phyloP scores from a whole-genome alignment of 768 basidiomycete species.

The Auricularia cornea region DNA sequence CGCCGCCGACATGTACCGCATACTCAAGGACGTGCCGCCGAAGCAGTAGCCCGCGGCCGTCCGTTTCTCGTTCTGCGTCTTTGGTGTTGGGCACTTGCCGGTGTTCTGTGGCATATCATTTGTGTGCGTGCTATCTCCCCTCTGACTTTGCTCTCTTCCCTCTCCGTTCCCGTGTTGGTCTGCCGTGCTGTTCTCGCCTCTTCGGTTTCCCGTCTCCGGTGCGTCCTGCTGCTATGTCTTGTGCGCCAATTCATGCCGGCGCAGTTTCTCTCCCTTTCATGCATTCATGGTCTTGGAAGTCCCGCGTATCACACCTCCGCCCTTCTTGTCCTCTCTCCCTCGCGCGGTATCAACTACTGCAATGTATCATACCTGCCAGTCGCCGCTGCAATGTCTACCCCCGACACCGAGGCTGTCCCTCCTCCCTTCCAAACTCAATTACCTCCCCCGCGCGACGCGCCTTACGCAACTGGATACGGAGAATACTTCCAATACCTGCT shows the following conservation, averaged over 20 bases:
- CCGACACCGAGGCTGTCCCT: neutral
- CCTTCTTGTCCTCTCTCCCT: too few relatives aligned
- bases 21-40: constrained; percentile 17
- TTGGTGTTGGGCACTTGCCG: neutral
- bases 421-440: neutral
- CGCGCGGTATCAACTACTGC: neutral
- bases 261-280: too few relatives aligned
- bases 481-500: constrained; percentile 33
- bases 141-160: neutral
- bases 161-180: neutral
- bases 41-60: neutral
- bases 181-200: neutral
- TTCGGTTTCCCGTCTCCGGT: neutral
- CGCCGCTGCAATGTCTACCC: too few relatives aligned
- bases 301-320: too few relatives aligned
- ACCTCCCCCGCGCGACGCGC: neutral
- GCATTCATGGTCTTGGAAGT: too few relatives aligned
- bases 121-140: neutral
- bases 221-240: neutral
- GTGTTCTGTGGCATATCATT: neutral
- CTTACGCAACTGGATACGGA: constrained; percentile 24
- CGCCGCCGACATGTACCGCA: constrained; percentile 84
- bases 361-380: neutral
- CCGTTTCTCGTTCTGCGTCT: neutral
- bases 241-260: too few relatives aligned